Evolutionary conservation across 306 rosid genomes (phyloP).

Genomic region (Vicia faba): DNA sequence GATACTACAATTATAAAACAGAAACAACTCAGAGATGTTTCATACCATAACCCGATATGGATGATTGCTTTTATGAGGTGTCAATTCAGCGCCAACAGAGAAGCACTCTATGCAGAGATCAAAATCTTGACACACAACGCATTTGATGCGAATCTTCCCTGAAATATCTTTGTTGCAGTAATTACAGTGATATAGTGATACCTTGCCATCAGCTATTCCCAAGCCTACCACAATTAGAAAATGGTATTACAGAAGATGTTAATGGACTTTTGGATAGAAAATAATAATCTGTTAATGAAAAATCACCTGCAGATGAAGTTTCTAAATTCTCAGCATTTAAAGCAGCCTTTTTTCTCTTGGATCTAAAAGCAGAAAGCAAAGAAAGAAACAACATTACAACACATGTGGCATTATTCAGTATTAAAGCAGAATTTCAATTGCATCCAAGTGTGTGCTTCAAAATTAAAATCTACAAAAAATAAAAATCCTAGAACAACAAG

Average conservation of each 20-base stretch:
- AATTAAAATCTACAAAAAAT: not conserved
- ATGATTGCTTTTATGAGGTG: constrained; percentile 87
- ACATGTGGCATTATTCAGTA: constrained; percentile 21
- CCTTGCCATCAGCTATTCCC: constrained; percentile 67
- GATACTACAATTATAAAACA: constrained; percentile 29
- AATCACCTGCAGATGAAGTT: constrained; percentile 44
- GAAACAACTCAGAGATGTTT: constrained; percentile 6
- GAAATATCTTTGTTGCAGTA: constrained; percentile 96
- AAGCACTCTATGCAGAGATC: constrained; percentile 79
- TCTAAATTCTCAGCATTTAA: constrained; percentile 47
- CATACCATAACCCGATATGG: constrained; percentile 67
- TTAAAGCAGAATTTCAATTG: constrained; percentile 24
- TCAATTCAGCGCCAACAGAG: constrained; percentile 90
- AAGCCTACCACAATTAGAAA: constrained; percentile 53
- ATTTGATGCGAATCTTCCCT: constrained; percentile 80
- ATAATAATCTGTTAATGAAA: not conserved
- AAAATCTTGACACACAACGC: constrained; percentile 83
- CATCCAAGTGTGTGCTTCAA: constrained; percentile 18
- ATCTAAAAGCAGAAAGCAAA: constrained; percentile 42
- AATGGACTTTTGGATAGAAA: not conserved
- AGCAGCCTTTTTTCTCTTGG: constrained; percentile 63
- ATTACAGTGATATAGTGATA: constrained; percentile 84
- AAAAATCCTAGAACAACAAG: not conserved
- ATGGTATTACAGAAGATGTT: constrained; percentile 10
- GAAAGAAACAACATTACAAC: constrained; percentile 22